A percentile compares a stretch with the other conserved stretches of the same genome.
These are phyloP conservation scores for Pichia insulana DNA, from an alignment of 805 yeast species.

Conservation along the genomic window DNA sequence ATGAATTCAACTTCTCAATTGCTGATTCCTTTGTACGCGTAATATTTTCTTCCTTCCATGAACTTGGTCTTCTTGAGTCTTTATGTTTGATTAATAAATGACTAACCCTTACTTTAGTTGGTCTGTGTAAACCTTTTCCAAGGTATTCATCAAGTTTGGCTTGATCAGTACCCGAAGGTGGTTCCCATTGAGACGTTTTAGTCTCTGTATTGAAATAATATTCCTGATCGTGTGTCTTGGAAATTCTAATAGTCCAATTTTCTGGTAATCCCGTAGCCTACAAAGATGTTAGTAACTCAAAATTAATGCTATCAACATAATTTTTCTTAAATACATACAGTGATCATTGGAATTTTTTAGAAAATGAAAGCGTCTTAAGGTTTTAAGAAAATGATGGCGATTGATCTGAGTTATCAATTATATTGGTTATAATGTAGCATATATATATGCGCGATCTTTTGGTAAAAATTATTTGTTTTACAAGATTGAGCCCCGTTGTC, in stretches of 20 bases:
- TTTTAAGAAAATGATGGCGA: too few relatives aligned
- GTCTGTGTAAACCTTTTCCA: conserved; percentile 35
- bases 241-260: conserved; percentile 74
- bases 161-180: conserved; percentile 76
- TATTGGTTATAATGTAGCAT: too few relatives aligned
- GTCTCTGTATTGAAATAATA: conserved; percentile 69
- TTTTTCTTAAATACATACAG: too few relatives aligned
- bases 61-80: conserved; percentile 81
- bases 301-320: neutral
- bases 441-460: too few relatives aligned
- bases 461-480: too few relatives aligned
- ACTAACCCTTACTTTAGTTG: conserved; percentile 66
- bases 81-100: conserved; percentile 80
- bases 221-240: conserved; percentile 75
- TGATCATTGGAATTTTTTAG: too few relatives aligned
- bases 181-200: conserved; percentile 78
- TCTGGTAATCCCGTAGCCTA: conserved; percentile 69
- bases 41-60: conserved; percentile 74
- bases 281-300: neutral
- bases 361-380: too few relatives aligned
- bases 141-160: conserved; percentile 51
- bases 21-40: conserved; percentile 83
- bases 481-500: too few relatives aligned
- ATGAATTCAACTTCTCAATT: conserved; percentile 46
- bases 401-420: too few relatives aligned